Conservation (phyloP, 2,329 filamentous ascomycete species). For the Aspergillus sp. region DNA sequence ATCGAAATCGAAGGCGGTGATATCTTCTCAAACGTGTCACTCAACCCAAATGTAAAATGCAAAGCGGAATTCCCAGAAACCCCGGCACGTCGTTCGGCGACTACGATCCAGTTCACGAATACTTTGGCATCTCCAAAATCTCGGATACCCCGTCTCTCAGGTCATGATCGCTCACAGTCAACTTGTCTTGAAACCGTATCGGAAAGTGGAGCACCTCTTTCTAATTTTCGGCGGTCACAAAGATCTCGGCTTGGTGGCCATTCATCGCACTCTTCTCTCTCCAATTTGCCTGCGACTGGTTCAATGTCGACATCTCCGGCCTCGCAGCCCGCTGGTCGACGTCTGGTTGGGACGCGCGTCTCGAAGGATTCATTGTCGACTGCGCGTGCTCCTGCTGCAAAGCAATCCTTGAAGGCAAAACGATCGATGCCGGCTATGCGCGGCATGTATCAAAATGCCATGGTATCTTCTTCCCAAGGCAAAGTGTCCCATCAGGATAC, state of each 20-base stretch:
- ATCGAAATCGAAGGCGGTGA: constrained; percentile 82
- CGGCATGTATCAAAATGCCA: constrained; percentile 31
- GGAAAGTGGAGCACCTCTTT: constrained; percentile 71
- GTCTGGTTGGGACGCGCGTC: constrained; percentile 46
- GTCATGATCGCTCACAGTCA: constrained; percentile 64
- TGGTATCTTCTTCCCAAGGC: constrained; percentile 27
- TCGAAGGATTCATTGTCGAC: constrained; percentile 31
- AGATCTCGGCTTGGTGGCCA: constrained; percentile 58
- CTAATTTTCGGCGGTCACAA: constrained; percentile 55
- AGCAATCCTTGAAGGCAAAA: constrained; percentile 53
- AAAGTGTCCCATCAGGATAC: constrained; percentile 34
- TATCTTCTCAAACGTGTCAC: constrained; percentile 72
- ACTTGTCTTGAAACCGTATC: constrained; percentile 81
- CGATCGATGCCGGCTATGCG: constrained; percentile 55
- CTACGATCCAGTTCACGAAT: constrained; percentile 87
- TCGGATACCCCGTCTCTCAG: constrained; percentile 70
- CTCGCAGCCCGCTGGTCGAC: constrained; percentile 55
- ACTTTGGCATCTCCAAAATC: constrained; percentile 56
- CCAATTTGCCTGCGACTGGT: constrained; percentile 56
- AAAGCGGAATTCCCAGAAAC: constrained; percentile 65
- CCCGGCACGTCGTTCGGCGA: constrained; percentile 63
- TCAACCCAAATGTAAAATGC: constrained; percentile 87
- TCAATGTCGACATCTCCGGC: constrained; percentile 52
- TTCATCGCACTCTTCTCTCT: constrained; percentile 61
- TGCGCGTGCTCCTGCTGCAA: constrained; percentile 47